phyloP scores from a whole-genome alignment of 805 yeast genomes.

The Pichia manshurica region DNA sequence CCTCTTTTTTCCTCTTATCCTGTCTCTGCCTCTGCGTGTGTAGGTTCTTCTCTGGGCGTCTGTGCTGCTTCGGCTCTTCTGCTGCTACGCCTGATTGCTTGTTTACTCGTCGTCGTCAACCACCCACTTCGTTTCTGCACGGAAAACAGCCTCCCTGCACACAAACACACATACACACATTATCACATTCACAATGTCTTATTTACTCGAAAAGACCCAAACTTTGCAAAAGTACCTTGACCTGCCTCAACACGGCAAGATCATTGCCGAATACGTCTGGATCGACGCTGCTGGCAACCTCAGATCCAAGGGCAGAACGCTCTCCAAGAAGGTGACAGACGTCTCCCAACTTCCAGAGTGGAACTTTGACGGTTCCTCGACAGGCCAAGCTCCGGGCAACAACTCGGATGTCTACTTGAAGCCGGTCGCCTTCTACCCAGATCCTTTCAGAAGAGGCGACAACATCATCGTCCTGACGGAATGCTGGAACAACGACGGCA shows the following conservation, averaged over 20 bases:
- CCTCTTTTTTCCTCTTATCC: background rate
- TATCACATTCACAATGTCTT: slow-evolving; percentile 14
- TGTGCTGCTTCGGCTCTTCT: background rate
- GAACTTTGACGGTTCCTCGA: slow-evolving; percentile 99
- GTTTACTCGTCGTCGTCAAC: no score
- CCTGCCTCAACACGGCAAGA: slow-evolving; percentile 77
- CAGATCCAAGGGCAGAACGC: slow-evolving; percentile 92
- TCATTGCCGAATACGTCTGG: slow-evolving; percentile 98
- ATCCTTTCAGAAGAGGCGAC: slow-evolving; percentile 97
- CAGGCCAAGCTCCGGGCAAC: slow-evolving; percentile 97
- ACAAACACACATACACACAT: no score
- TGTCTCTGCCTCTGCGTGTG: background rate
- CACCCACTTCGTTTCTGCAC: no score
- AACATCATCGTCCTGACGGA: slow-evolving; percentile 92
- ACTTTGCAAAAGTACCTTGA: slow-evolving; percentile 77
- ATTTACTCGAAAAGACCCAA: slow-evolving; percentile 57
- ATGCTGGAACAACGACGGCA: slow-evolving; percentile 98
- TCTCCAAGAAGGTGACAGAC: slow-evolving; percentile 58
- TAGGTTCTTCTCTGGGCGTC: no score
- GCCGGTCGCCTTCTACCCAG: slow-evolving; percentile 93
- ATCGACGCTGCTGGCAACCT: slow-evolving; percentile 86
- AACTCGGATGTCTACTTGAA: slow-evolving; percentile 93
- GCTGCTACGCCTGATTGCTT: background rate
- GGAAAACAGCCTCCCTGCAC: no score
- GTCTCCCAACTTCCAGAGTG: slow-evolving; percentile 93